These are phyloP conservation scores for Alternaria triticimaculans DNA, from an alignment of 2,329 filamentous ascomycete species.

Conservation along the genomic window DNA sequence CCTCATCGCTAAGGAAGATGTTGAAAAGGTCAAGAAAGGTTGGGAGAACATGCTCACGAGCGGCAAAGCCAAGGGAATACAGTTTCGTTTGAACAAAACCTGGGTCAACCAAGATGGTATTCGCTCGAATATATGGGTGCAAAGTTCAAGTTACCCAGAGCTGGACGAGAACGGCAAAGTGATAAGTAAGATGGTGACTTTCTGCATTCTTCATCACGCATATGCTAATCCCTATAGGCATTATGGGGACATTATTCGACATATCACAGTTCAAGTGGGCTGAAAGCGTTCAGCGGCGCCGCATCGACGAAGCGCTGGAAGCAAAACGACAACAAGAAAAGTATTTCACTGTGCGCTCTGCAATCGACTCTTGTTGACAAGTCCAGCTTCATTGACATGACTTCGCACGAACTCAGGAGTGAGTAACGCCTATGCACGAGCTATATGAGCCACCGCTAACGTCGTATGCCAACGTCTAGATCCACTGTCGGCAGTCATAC, in stretches of 20 bases:
- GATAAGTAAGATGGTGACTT: slow-evolving; percentile 17
- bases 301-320: slow-evolving; percentile 46
- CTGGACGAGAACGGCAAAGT: slow-evolving; percentile 32
- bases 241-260: slow-evolving; percentile 47
- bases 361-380: slow-evolving; percentile 8
- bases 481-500: slow-evolving; percentile 48
- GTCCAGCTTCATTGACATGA: slow-evolving; percentile 40
- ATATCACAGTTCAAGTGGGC: slow-evolving; percentile 50
- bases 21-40: slow-evolving; percentile 17
- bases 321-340: slow-evolving; percentile 48
- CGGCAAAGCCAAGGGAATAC: slow-evolving; percentile 22
- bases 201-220: background rate
- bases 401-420: slow-evolving; percentile 47
- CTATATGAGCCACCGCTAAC: background rate
- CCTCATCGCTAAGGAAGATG: slow-evolving; percentile 31
- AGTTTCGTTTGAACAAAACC: slow-evolving; percentile 36
- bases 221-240: slow-evolving; percentile 15
- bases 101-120: slow-evolving; percentile 37
- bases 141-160: slow-evolving; percentile 34
- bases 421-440: background rate
- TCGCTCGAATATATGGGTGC: slow-evolving; percentile 33
- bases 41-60: slow-evolving; percentile 26
- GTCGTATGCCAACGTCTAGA: background rate
- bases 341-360: slow-evolving; percentile 2
- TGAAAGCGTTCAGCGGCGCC: slow-evolving; percentile 42